Conservation (phyloP, 2,329 filamentous ascomycete genomes). For the Cladosporium sp. region DNA sequence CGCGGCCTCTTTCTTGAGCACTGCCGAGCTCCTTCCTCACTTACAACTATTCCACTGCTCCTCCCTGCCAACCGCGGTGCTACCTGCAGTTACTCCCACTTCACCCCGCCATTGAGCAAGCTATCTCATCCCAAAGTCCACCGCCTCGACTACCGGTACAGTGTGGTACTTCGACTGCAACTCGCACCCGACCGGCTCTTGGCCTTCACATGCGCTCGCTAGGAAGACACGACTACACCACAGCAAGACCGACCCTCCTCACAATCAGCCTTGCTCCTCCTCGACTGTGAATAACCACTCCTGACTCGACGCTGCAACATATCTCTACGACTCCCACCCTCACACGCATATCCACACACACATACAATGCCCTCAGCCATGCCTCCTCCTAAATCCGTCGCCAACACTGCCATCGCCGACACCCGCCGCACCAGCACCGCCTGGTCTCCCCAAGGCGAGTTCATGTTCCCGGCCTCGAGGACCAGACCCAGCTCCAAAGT, state of each 20-base stretch:
- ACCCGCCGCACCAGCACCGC: conserved; percentile 16
- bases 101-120: not conserved
- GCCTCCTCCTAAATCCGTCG: conserved; percentile 16
- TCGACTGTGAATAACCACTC: not conserved
- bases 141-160: not conserved
- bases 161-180: not conserved
- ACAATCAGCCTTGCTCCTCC: not conserved
- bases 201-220: conserved; percentile 15
- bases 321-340: not conserved
- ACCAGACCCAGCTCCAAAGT: conserved; percentile 36
- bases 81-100: not conserved
- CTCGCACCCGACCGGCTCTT: conserved; percentile 16
- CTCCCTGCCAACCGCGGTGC: not conserved
- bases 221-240: conserved; percentile 1
- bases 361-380: conserved; percentile 15
- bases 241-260: not conserved
- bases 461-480: conserved; percentile 43
- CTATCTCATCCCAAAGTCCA: not conserved
- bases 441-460: conserved; percentile 39
- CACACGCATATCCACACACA: not conserved
- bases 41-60: not conserved
- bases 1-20: not conserved
- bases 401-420: conserved; percentile 14
- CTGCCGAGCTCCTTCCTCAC: not conserved
- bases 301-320: not conserved